phyloP scores from a whole-genome alignment of 345 rosid species.

The Populus simonii region DNA sequence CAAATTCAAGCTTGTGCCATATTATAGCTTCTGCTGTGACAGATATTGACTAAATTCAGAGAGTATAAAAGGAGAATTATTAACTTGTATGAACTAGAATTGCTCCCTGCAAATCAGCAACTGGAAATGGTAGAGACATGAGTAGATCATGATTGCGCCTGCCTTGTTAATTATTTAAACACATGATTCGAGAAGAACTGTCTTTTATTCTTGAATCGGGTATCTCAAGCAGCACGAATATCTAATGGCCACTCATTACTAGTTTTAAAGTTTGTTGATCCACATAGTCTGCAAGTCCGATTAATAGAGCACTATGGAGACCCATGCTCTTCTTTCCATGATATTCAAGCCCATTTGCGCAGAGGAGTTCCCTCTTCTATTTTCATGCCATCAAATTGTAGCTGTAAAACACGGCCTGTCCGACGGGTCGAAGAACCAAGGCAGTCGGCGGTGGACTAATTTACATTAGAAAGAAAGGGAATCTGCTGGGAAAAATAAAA shows the following conservation, averaged over 20 bases:
- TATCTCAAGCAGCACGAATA: neutral
- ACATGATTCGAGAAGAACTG: neutral
- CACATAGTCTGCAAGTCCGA: neutral
- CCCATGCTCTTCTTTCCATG: neutral
- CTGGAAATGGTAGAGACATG: neutral
- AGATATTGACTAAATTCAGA: neutral
- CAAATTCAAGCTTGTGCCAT: neutral
- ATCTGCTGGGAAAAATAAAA: neutral
- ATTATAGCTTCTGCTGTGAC: neutral
- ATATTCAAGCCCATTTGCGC: neutral
- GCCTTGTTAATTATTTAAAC: neutral
- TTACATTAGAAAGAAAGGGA: neutral
- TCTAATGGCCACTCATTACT: neutral
- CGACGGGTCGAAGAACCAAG: neutral
- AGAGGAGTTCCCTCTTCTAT: neutral
- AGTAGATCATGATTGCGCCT: neutral
- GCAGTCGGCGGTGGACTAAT: neutral
- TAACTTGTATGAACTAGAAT: neutral
- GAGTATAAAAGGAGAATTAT: neutral
- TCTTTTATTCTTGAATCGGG: neutral
- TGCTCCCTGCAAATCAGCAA: neutral
- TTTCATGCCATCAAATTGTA: neutral
- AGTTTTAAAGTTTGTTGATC: neutral
- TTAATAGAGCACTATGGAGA: neutral
- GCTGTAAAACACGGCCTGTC: too few species aligned